phyloP scores from a whole-genome alignment of 805 yeast species.

The Candida ovalis region DNA sequence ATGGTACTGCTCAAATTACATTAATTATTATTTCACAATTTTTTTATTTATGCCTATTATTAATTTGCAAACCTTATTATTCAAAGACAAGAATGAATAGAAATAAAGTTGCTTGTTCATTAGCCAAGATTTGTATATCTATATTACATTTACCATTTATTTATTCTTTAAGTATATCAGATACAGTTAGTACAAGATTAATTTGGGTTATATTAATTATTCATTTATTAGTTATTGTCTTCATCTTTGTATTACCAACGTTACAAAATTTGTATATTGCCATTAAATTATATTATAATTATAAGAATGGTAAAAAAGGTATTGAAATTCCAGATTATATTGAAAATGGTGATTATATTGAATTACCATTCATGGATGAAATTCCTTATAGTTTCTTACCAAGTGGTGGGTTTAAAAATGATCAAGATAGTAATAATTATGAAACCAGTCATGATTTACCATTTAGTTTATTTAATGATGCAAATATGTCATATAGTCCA shows the following conservation, averaged over 20 bases:
- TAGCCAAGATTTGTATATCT: slow-evolving; percentile 38
- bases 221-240: slow-evolving; percentile 30
- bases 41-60: slow-evolving; percentile 23
- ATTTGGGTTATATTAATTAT: slow-evolving; percentile 41
- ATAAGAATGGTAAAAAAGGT: slow-evolving; percentile 18
- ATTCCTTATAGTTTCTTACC: slow-evolving; percentile 1
- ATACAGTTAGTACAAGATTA: slow-evolving; percentile 36
- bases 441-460: neutral
- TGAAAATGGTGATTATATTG: slow-evolving; percentile 19
- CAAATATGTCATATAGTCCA: neutral
- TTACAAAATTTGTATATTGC: slow-evolving; percentile 27
- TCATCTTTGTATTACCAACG: slow-evolving; percentile 26
- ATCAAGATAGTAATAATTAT: neutral
- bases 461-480: neutral
- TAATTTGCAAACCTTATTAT: slow-evolving; percentile 31
- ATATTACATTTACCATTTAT: slow-evolving; percentile 43
- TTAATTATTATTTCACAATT: slow-evolving; percentile 36
- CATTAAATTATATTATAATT: slow-evolving; percentile 11
- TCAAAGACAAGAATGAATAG: slow-evolving; percentile 31
- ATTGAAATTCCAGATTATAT: slow-evolving; percentile 22
- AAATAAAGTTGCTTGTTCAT: slow-evolving; percentile 32
- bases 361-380: slow-evolving; percentile 16
- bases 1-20: slow-evolving; percentile 43
- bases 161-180: slow-evolving; percentile 33
- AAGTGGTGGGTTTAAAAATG: neutral